phyloP scores from a whole-genome alignment of 1,284 basidiomycete species.

The Entoloma clypeatum region DNA sequence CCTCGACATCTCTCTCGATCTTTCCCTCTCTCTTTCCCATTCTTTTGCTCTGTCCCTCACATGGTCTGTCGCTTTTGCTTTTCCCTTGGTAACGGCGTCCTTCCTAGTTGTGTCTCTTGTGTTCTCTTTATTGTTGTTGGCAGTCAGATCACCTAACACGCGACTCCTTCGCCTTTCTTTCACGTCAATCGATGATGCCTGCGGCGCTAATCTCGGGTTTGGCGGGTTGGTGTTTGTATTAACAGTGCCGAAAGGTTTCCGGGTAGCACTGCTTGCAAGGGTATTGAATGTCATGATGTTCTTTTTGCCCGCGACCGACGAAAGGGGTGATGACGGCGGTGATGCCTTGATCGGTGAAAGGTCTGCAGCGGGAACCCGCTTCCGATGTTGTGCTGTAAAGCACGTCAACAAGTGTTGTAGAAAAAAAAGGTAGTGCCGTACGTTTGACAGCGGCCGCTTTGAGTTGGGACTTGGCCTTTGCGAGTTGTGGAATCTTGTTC shows the following conservation, averaged over 20 bases:
- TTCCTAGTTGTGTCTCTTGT: slow-evolving; percentile 12
- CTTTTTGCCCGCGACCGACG: slow-evolving; percentile 31
- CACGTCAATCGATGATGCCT: slow-evolving; percentile 9
- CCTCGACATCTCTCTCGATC: slow-evolving; percentile 51
- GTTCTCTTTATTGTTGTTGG: slow-evolving; percentile 20
- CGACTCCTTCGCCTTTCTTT: slow-evolving; percentile 21
- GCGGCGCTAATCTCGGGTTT: slow-evolving; percentile 4
- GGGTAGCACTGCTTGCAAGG: slow-evolving; percentile 17
- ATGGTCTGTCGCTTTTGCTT: slow-evolving; percentile 33
- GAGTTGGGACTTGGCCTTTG: slow-evolving; percentile 41
- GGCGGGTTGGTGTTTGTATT: slow-evolving; percentile 21
- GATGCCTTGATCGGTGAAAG: slow-evolving; percentile 49
- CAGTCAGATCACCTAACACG: slow-evolving; percentile 24
- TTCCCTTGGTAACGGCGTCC: slow-evolving; percentile 23
- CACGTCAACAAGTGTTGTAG: slow-evolving; percentile 4
- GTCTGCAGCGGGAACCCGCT: slow-evolving; percentile 35
- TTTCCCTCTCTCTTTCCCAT: slow-evolving; percentile 56
- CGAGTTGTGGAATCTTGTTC: slow-evolving; percentile 17
- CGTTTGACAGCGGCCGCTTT: slow-evolving; percentile 34
- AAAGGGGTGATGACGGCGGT: slow-evolving; percentile 35
- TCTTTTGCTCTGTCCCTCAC: slow-evolving; percentile 50
- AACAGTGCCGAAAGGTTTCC: slow-evolving; percentile 29
- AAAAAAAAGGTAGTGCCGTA: slow-evolving; percentile 20
- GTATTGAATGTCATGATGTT: slow-evolving; percentile 23
- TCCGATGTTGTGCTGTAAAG: slow-evolving; percentile 24